Evolutionary conservation across 2,329 filamentous ascomycete genomes (phyloP).

Genomic region (Penicillium sp.): DNA sequence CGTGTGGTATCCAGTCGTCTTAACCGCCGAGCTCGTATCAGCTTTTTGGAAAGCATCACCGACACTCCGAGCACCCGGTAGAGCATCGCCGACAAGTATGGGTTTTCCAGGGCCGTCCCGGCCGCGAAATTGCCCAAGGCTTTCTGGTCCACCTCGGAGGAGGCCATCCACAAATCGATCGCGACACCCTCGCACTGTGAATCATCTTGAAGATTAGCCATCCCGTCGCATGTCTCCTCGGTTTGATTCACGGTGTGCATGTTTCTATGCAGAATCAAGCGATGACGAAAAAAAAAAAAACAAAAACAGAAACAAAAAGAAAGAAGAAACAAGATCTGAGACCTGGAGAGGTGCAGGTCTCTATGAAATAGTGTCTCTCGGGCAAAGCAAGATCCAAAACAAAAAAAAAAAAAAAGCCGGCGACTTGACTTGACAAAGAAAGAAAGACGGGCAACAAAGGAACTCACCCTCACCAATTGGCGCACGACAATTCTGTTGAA

Average conservation of each 20-base stretch:
- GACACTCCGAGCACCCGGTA: constrained; percentile 90
- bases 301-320: neutral
- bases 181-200: constrained; percentile 22
- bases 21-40: constrained; percentile 75
- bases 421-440: constrained; percentile 12
- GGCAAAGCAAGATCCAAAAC: too few species aligned
- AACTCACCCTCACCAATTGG: constrained; percentile 26
- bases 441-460: constrained; percentile 11
- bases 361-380: too few species aligned
- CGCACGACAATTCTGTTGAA: constrained; percentile 20
- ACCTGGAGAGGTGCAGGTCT: too few species aligned
- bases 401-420: neutral
- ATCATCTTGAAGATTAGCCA: constrained; percentile 28
- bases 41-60: constrained; percentile 75
- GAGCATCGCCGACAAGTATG: constrained; percentile 66
- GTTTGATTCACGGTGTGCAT: neutral
- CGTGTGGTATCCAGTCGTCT: constrained; percentile 74
- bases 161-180: constrained; percentile 66
- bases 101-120: constrained; percentile 69
- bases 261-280: neutral
- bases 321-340: too few species aligned
- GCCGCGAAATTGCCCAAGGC: constrained; percentile 86
- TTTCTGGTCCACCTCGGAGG: constrained; percentile 95
- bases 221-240: neutral
- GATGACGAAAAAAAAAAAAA: neutral